These are phyloP conservation scores for Dipodascus geniculatus DNA, from an alignment of 805 yeast species.

Conservation along the genomic window DNA sequence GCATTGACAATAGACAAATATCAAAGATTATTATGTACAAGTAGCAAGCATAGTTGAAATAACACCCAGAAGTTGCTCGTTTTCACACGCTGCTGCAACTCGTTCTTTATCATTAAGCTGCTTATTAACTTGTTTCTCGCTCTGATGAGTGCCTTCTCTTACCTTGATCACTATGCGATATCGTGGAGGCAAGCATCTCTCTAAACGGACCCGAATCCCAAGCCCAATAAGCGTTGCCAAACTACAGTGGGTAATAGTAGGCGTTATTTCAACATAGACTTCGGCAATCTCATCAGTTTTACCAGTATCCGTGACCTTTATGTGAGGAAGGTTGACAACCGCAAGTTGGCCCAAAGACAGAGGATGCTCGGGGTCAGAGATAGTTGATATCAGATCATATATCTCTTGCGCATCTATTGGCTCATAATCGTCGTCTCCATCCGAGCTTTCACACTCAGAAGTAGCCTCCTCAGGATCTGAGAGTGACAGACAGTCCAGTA, in stretches of 20 bases:
- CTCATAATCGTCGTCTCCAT: conserved; percentile 30
- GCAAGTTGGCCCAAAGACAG: conserved; percentile 87
- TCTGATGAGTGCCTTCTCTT: conserved; percentile 89
- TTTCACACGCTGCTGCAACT: conserved; percentile 97
- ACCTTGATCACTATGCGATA: conserved; percentile 69
- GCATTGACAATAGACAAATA: too few species aligned
- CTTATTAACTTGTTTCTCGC: conserved; percentile 91
- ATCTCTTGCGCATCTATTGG: conserved; percentile 82
- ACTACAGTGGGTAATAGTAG: conserved; percentile 96
- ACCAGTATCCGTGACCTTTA: conserved; percentile 51
- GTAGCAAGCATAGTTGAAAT: conserved; percentile 84
- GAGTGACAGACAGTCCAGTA: neutral
- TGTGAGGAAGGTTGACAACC: conserved; percentile 79
- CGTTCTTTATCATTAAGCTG: conserved; percentile 96
- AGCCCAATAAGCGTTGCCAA: conserved; percentile 91
- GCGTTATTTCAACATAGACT: conserved; percentile 77
- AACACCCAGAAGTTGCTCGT: conserved; percentile 82
- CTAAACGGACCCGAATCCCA: conserved; percentile 85
- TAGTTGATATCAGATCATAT: conserved; percentile 71
- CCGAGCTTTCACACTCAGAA: conserved; percentile 6
- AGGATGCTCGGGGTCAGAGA: conserved; percentile 97
- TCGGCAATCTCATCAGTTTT: conserved; percentile 49
- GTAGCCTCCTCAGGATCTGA: conserved; percentile 10
- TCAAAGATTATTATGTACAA: conserved; percentile 34
- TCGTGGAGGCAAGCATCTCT: conserved; percentile 76